Conservation (phyloP, 1,284 basidiomycete genomes). For the Sanghuangporus sanghuang region DNA sequence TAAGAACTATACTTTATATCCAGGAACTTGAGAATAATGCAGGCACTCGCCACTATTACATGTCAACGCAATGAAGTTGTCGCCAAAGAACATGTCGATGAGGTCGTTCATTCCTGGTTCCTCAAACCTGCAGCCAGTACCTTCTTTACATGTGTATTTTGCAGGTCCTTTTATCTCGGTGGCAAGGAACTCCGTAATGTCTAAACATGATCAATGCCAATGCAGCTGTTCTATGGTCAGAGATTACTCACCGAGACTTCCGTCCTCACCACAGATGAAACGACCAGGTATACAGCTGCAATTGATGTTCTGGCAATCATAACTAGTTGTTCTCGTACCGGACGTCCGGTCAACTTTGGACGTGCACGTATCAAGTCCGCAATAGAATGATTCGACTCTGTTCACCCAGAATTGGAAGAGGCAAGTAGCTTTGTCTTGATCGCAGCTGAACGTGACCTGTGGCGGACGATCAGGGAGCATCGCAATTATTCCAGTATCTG, state of each 20-base stretch:
- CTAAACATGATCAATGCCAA: conserved; percentile 35
- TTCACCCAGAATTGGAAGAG: conserved; percentile 98
- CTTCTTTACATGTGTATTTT: conserved; percentile 77
- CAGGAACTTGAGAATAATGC: conserved; percentile 91
- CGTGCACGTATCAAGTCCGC: conserved; percentile 68
- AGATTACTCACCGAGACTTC: conserved; percentile 75
- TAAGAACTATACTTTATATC: conserved; percentile 65
- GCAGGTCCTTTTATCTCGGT: conserved; percentile 92
- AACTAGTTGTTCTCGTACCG: conserved; percentile 69
- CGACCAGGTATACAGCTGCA: conserved; percentile 90
- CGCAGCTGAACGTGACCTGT: conserved; percentile 93
- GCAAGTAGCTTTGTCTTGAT: conserved; percentile 56
- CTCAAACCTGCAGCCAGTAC: conserved; percentile 79
- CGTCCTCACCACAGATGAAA: conserved; percentile 95
- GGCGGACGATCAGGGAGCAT: conserved; percentile 86
- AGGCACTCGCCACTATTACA: conserved; percentile 93
- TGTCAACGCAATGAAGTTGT: conserved; percentile 81
- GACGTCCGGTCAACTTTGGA: conserved; percentile 49
- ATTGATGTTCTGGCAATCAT: conserved; percentile 77
- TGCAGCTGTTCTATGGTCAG: neutral
- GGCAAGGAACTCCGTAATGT: conserved; percentile 89
- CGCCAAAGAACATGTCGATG: conserved; percentile 92
- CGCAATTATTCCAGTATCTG: conserved; percentile 86
- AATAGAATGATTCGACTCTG: conserved; percentile 93
- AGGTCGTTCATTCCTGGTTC: conserved; percentile 96